A percentile compares a stretch with the other conserved stretches of the same genome.
Conservation (phyloP, 2,329 filamentous ascomycete species). For the Fusarium anguioides region DNA sequence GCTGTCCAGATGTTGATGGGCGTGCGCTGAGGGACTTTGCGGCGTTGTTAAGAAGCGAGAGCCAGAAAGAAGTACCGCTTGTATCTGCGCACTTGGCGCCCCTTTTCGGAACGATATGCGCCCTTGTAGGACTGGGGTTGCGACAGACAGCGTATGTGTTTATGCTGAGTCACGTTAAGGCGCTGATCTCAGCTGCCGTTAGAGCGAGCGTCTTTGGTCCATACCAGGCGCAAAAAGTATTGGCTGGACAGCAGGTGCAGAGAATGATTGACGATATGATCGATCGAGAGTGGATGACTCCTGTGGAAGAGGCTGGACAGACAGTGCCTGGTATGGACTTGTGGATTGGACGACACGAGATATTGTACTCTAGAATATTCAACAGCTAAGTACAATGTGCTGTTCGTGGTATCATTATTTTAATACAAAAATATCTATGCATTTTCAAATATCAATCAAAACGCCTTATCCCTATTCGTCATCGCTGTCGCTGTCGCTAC, state of each 20-base stretch:
- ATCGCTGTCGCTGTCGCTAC: constrained; percentile 91
- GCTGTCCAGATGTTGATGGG: constrained; percentile 46
- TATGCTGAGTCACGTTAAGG: constrained; percentile 80
- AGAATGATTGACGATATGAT: constrained; percentile 68
- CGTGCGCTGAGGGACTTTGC: constrained; percentile 52
- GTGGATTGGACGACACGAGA: constrained; percentile 85
- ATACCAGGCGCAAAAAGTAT: constrained; percentile 79
- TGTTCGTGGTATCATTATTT: constrained; percentile 48
- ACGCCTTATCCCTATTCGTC: constrained; percentile 57
- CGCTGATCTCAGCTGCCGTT: constrained; percentile 80
- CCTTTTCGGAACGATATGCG: constrained; percentile 74
- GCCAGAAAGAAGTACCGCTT: constrained; percentile 51
- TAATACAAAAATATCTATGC: constrained; percentile 44
- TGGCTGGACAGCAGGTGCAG: constrained; percentile 71
- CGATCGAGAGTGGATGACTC: constrained; percentile 67
- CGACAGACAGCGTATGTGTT: constrained; percentile 79
- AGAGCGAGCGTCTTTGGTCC: constrained; percentile 82
- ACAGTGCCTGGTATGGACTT: constrained; percentile 82
- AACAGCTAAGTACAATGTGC: constrained; percentile 69
- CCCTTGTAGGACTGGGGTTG: constrained; percentile 68
- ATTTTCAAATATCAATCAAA: constrained; percentile 37
- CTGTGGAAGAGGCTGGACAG: constrained; percentile 76
- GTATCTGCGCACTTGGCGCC: constrained; percentile 76
- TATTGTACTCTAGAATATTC: constrained; percentile 86
- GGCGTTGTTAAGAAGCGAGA: constrained; percentile 48